Base-by-base conservation (phyloP, 1,139 yeast genomes). In the Eremothecium coryli region DNA sequence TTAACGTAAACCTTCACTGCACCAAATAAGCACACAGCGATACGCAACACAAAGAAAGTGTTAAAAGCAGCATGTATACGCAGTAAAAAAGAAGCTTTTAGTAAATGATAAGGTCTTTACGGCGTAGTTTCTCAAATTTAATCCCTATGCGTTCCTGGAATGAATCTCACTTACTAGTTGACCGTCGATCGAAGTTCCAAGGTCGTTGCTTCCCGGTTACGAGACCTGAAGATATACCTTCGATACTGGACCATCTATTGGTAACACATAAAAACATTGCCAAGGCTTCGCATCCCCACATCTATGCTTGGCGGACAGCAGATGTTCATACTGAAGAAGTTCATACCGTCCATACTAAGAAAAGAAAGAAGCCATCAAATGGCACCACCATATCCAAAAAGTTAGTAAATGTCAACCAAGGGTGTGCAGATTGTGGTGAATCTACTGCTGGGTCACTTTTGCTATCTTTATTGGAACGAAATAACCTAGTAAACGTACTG, bases 261-360 rank as follows among this genome's bases (percentile, higher is more conserved):
- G 51, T 63, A 7, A 54, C 58, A 31, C 71, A 71, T 41, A 67
- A 67, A 35, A 54, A 65, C 2, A 47, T 70, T 1, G 58, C 59
- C 20, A 68, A 67, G 36, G 78, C 88, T 0, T 60, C 76, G 5
- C 90, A 80, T 53, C 81, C 77, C 4, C 68, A 70, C 35, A 80
- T 80, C 62, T 64, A 67, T 38, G 88, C 86, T 0, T 80, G 84
- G 84, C 62, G 78, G 49, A 65, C 70, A 0, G 74, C 70, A 1
- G 41, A 38, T 13, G 41, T 27, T 7, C 20, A 9, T 3, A 28
- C 4, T 10, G 35, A 26, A 4, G 35, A 35, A 9, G 37, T 18
- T n/a, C 29, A 35, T 4, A 24, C 22, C 3, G 35, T 35, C 15
- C 27, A 35, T 3, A 36, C 35, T 25, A 41, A 41, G 31, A 39